Evolutionary conservation across 1,139 yeast genomes (phyloP).

Genomic region (Protomyces inouyei): DNA sequence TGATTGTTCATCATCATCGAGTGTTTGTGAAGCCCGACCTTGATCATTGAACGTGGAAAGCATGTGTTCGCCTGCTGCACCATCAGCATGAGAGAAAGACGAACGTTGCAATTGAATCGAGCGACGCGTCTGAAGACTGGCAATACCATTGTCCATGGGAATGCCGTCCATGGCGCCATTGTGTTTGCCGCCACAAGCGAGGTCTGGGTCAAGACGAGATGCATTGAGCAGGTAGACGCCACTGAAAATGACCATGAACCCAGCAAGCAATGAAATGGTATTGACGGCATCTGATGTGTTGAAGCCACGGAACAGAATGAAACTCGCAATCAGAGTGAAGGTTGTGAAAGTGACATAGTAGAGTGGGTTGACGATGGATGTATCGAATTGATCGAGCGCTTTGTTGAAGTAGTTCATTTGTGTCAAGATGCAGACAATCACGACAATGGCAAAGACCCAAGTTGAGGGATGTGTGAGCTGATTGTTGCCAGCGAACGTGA

Average conservation of each 20-base stretch:
- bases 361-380: constrained; percentile 85
- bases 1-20: constrained; percentile 2
- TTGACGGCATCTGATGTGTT: constrained; percentile 77
- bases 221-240: constrained; percentile 75
- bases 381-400: constrained; percentile 88
- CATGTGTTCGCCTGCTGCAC: constrained; percentile 15
- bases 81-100: constrained; percentile 6
- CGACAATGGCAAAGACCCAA: constrained; percentile 72
- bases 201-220: constrained; percentile 18
- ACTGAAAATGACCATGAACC: constrained; percentile 78
- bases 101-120: constrained; percentile 44
- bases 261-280: constrained; percentile 77
- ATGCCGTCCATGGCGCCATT: constrained; percentile 61
- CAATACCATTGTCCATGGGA: constrained; percentile 82
- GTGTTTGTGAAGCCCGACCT: background rate
- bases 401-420: constrained; percentile 94
- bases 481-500: constrained; percentile 81
- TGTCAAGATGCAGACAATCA: constrained; percentile 73
- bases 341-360: constrained; percentile 91
- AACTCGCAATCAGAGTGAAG: constrained; percentile 78
- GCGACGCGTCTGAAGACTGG: constrained; percentile 69
- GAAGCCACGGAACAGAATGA: constrained; percentile 80
- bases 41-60: background rate
- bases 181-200: constrained; percentile 40
- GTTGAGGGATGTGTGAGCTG: constrained; percentile 84